phyloP scores from a whole-genome alignment of 169 alveolate species.

The Plasmodium gallinaceum region DNA sequence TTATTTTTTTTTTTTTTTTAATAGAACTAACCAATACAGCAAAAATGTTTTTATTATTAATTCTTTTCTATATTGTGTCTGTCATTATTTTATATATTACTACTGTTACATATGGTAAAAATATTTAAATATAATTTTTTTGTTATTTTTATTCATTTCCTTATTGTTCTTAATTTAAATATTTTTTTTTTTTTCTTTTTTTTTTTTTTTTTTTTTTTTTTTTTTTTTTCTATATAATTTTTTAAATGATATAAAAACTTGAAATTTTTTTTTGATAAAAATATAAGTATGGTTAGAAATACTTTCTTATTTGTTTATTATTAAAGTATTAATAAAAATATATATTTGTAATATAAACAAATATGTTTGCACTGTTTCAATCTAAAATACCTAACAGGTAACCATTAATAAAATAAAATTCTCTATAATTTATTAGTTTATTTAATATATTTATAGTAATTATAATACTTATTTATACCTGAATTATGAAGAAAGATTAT shows the following conservation, averaged over 20 bases:
- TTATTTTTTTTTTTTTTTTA: conserved; percentile 1
- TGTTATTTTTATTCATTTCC: neutral
- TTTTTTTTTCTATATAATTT: too few relatives aligned
- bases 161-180: too few relatives aligned
- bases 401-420: too few relatives aligned
- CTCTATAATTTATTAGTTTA: too few relatives aligned
- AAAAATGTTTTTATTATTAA: conserved; percentile 66
- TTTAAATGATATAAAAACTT: too few relatives aligned
- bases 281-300: too few relatives aligned
- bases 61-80: conserved; percentile 58
- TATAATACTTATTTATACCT: too few relatives aligned
- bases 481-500: too few relatives aligned
- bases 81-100: conserved; percentile 54
- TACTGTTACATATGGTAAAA: conserved; percentile 31
- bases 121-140: conserved; percentile 5
- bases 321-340: neutral
- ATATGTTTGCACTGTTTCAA: neutral
- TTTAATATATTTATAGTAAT: too few relatives aligned
- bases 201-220: too few relatives aligned
- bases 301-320: neutral
- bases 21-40: conserved; percentile 69
- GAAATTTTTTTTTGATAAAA: too few relatives aligned
- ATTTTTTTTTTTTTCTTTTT: conserved; percentile 11
- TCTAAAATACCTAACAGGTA: too few relatives aligned
- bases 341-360: neutral